A percentile compares a stretch with the other conserved stretches of the same genome.
Evolutionary conservation across 805 yeast genomes (phyloP).

Genomic region (Ogataea neopini): DNA sequence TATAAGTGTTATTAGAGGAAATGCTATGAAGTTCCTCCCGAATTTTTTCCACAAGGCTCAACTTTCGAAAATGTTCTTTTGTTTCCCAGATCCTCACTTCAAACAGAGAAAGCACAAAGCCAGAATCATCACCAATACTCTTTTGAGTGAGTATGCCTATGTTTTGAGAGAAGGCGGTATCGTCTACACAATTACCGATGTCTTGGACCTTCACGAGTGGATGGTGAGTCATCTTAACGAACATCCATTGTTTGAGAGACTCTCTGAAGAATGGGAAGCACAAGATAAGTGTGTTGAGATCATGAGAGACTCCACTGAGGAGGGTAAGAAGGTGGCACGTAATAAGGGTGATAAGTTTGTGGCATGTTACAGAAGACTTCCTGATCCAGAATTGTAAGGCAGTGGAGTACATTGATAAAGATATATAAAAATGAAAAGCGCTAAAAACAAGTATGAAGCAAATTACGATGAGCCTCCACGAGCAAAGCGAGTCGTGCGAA

Average conservation of each 20-base stretch:
- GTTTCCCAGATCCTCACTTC: constrained; percentile 99
- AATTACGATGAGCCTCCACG: too few species aligned
- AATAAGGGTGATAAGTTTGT: constrained; percentile 84
- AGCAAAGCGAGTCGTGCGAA: too few species aligned
- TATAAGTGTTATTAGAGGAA: constrained; percentile 87
- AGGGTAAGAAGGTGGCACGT: constrained; percentile 93
- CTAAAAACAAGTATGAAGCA: too few species aligned
- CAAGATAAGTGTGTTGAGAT: constrained; percentile 79
- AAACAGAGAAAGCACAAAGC: constrained; percentile 97
- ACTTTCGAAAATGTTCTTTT: constrained; percentile 88
- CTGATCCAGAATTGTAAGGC: constrained; percentile 47
- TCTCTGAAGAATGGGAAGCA: constrained; percentile 75
- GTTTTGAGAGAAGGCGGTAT: constrained; percentile 85
- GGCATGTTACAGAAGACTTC: constrained; percentile 81
- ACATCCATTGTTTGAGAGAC: constrained; percentile 88
- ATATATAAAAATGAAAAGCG: neutral
- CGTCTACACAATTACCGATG: constrained; percentile 94
- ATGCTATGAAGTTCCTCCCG: constrained; percentile 96
- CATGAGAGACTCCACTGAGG: constrained; percentile 94
- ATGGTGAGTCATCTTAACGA: constrained; percentile 89
- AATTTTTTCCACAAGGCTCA: constrained; percentile 86
- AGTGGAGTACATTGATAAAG: neutral
- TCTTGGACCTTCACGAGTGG: constrained; percentile 90
- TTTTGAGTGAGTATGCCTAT: constrained; percentile 89
- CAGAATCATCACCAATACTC: constrained; percentile 86